phyloP scores from a whole-genome alignment of 2,329 filamentous ascomycete species.

The Aspergillus neoniger region DNA sequence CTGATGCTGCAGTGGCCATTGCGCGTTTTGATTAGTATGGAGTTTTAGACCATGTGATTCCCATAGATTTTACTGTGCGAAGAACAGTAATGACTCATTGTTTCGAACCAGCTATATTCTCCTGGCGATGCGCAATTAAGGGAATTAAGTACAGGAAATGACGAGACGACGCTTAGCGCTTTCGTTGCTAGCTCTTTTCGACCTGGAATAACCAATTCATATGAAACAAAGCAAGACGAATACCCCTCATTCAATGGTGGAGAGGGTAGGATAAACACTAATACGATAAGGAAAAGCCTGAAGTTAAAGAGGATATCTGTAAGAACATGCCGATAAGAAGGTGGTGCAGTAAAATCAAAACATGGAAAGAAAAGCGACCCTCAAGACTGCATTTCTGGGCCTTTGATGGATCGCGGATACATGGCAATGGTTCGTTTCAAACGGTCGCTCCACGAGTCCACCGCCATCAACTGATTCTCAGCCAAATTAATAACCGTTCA shows the following conservation, averaged over 20 bases:
- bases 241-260: constrained; percentile 20
- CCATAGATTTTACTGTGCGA: constrained; percentile 2
- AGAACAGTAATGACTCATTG: background rate
- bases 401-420: constrained; percentile 19
- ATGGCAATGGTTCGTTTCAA: constrained; percentile 20
- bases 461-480: constrained; percentile 16
- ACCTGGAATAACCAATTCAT: constrained; percentile 30
- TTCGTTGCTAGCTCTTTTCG: constrained; percentile 31
- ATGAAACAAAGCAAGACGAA: constrained; percentile 29
- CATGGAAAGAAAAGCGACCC: constrained; percentile 13
- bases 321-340: constrained; percentile 38
- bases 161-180: constrained; percentile 29
- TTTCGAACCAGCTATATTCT: constrained; percentile 24
- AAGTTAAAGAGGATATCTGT: constrained; percentile 42
- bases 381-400: constrained; percentile 16
- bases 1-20: background rate
- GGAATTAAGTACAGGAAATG: constrained; percentile 40
- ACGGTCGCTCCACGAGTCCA: constrained; percentile 24
- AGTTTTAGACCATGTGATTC: background rate
- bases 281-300: constrained; percentile 28
- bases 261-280: constrained; percentile 23
- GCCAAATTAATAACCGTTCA: constrained; percentile 86
- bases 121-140: constrained; percentile 33
- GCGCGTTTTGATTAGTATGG: background rate
- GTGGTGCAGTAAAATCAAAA: constrained; percentile 27